phyloP scores from a whole-genome alignment of 257 asterid genomes.

The Vinca minor region DNA sequence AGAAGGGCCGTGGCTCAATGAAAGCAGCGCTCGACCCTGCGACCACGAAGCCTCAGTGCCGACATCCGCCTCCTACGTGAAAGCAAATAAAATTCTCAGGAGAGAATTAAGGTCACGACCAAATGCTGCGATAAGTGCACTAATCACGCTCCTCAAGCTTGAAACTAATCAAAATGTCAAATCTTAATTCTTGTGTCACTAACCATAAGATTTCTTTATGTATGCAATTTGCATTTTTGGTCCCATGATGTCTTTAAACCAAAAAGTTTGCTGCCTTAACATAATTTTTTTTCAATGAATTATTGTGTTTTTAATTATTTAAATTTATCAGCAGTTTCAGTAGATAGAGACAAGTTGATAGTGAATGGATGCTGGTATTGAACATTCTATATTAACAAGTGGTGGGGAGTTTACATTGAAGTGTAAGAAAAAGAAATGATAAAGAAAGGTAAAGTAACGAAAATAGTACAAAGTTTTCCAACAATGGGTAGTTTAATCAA shows the following conservation, averaged over 20 bases:
- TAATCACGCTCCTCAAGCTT: too few relatives aligned
- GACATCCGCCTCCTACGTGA: too few relatives aligned
- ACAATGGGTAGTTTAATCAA: background rate
- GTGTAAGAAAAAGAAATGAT: background rate
- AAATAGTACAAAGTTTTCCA: constrained; percentile 8
- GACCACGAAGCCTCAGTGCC: too few relatives aligned
- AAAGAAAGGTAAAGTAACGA: constrained; percentile 1
- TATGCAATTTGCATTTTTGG: background rate
- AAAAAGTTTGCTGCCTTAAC: background rate
- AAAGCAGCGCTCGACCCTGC: too few relatives aligned
- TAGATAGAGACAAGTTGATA: background rate
- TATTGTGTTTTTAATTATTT: background rate
- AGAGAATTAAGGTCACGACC: too few relatives aligned
- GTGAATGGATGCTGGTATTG: constrained; percentile 1
- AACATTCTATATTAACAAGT: constrained; percentile 16
- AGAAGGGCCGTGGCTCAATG: too few relatives aligned
- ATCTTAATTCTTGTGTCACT: too few relatives aligned
- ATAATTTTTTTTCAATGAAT: background rate
- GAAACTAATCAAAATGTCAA: too few relatives aligned
- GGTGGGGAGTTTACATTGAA: constrained; percentile 9
- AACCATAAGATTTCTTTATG: too few relatives aligned
- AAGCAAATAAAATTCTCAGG: too few relatives aligned
- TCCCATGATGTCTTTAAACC: background rate
- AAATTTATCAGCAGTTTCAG: background rate
- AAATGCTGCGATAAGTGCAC: too few relatives aligned